A percentile compares a stretch with the other conserved stretches of the same genome.
Conservation (phyloP, 257 asterid species). For the Solanum habrochaites region DNA sequence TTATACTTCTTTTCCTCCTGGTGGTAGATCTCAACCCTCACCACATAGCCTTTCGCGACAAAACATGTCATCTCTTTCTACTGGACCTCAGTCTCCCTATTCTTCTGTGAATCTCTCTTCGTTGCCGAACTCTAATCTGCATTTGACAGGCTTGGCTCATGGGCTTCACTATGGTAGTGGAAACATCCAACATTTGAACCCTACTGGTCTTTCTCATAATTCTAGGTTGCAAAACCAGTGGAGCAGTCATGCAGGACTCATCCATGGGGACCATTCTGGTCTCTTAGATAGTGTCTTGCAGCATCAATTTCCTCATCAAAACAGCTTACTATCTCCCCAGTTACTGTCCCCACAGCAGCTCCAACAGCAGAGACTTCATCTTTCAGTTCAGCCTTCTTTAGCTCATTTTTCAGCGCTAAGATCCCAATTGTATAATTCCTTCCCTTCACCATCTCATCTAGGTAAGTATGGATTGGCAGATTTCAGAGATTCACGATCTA, state of each 20-base stretch:
- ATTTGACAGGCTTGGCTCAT: slow-evolving; percentile 43
- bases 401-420: slow-evolving; percentile 53
- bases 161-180: slow-evolving; percentile 41
- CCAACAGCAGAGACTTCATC: slow-evolving; percentile 40
- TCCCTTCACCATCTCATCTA: slow-evolving; percentile 61
- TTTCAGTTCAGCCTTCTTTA: slow-evolving; percentile 53
- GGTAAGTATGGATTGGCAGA: slow-evolving; percentile 23
- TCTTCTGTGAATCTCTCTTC: slow-evolving; percentile 37
- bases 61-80: slow-evolving; percentile 38
- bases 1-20: slow-evolving; percentile 81
- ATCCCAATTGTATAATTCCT: slow-evolving; percentile 49
- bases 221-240: slow-evolving; percentile 47
- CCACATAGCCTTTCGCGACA: slow-evolving; percentile 33
- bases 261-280: slow-evolving; percentile 51
- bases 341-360: slow-evolving; percentile 39
- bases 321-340: slow-evolving; percentile 38
- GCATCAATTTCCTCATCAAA: slow-evolving; percentile 51
- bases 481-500: slow-evolving; percentile 9
- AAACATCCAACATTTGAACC: slow-evolving; percentile 28
- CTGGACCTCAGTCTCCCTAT: slow-evolving; percentile 51
- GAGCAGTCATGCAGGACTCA: slow-evolving; percentile 45
- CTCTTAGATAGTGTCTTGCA: slow-evolving; percentile 48
- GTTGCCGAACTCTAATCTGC: slow-evolving; percentile 36
- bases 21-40: slow-evolving; percentile 47
- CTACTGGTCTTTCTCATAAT: slow-evolving; percentile 33